Conservation (phyloP, 371 early-diverging fungal species). For the Rhizomucor miehei region DNA sequence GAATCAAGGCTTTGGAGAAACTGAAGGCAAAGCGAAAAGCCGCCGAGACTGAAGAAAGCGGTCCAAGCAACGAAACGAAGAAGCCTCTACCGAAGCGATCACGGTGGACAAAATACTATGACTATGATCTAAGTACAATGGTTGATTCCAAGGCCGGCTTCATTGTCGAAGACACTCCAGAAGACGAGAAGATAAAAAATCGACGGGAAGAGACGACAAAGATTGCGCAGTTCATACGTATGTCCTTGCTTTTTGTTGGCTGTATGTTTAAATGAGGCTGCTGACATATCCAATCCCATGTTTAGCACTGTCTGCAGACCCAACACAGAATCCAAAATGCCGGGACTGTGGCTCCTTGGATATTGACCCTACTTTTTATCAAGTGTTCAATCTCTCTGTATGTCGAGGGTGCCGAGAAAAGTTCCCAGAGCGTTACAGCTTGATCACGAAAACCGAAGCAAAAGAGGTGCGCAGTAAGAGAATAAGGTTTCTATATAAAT, state of each 20-base stretch:
- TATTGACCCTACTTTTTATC: constrained; percentile 67
- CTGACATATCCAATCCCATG: not conserved
- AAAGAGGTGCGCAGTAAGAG: constrained; percentile 45
- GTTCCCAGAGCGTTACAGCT: constrained; percentile 81
- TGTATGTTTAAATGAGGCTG: not conserved
- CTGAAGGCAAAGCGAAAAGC: constrained; percentile 7
- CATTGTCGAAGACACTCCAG: constrained; percentile 54
- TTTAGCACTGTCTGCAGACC: constrained; percentile 58
- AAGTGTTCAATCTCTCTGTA: constrained; percentile 69
- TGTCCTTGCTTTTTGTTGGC: constrained; percentile 7
- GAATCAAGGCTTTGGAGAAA: constrained; percentile 16
- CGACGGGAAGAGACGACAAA: constrained; percentile 18
- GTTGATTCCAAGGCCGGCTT: constrained; percentile 47
- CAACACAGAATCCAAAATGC: constrained; percentile 67
- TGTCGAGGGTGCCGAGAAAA: constrained; percentile 74
- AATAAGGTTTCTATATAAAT: not conserved
- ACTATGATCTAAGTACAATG: constrained; percentile 33
- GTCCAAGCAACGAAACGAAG: not conserved
- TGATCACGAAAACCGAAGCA: constrained; percentile 94
- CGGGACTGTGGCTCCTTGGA: constrained; percentile 79
- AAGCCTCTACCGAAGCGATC: constrained; percentile 9
- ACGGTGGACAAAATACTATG: constrained; percentile 27
- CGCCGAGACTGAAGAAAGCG: not conserved
- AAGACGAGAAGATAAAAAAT: constrained; percentile 23
- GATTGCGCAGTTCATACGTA: constrained; percentile 53